These are phyloP conservation scores for Piper longum DNA, from an alignment of 164 flowering plant species.

Conservation along the genomic window DNA sequence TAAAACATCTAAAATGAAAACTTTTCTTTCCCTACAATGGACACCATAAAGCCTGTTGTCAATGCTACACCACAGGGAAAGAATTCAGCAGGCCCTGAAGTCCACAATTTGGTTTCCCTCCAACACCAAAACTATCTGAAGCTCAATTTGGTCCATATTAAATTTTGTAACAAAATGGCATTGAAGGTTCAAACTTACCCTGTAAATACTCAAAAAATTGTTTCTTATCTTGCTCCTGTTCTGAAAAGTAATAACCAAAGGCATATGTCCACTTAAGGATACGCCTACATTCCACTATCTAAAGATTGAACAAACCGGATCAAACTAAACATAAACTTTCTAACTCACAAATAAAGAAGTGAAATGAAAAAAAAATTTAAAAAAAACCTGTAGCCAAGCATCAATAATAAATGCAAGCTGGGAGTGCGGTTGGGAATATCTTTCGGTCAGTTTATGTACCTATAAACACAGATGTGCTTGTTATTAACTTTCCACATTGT, in stretches of 20 bases:
- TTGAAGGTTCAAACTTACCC: constrained; percentile 21
- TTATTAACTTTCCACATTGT: no score
- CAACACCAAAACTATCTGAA: no score
- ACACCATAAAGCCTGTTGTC: neutral
- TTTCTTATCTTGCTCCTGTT: constrained; percentile 54
- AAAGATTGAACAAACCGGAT: constrained; percentile 8
- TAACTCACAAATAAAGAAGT: neutral
- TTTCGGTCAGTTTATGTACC: constrained; percentile 47
- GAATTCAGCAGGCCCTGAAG: no score
- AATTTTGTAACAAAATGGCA: neutral
- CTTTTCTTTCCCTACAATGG: neutral
- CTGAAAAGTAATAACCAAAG: constrained; percentile 77
- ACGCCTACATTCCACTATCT: constrained; percentile 68
- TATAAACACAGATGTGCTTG: constrained; percentile 5
- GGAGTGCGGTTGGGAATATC: constrained; percentile 53
- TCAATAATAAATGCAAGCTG: constrained; percentile 75
- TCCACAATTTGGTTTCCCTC: no score
- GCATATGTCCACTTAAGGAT: constrained; percentile 91
- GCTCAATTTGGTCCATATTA: neutral
- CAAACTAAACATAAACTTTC: neutral
- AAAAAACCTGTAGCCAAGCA: constrained; percentile 38
- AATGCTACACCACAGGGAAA: no score
- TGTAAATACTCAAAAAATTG: constrained; percentile 79
- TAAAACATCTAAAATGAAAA: neutral
- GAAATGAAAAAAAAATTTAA: neutral